These are phyloP conservation scores for Rutstroemia sp. DNA, from an alignment of 2,329 filamentous ascomycete genomes.

Conservation along the genomic window DNA sequence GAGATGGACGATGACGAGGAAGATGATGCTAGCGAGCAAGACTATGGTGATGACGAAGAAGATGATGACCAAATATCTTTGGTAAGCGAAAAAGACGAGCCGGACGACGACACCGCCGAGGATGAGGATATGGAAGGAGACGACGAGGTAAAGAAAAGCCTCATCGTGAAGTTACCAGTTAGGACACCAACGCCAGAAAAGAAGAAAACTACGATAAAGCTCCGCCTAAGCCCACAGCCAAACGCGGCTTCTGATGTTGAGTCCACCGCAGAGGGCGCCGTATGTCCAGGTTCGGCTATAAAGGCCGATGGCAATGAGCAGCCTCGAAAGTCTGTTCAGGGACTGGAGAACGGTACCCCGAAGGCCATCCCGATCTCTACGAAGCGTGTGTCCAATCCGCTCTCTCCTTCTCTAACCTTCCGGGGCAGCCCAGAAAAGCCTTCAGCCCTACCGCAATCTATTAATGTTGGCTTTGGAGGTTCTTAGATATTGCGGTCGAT, in stretches of 20 bases:
- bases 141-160: slow-evolving; percentile 47
- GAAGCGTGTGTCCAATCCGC: slow-evolving; percentile 10
- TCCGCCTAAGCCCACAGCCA: slow-evolving; percentile 13
- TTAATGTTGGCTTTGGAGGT: slow-evolving; percentile 19
- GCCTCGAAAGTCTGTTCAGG: slow-evolving; percentile 2
- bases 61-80: slow-evolving; percentile 59
- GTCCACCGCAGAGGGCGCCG: slow-evolving; percentile 5
- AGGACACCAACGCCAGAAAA: slow-evolving; percentile 28
- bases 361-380: slow-evolving; percentile 11
- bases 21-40: slow-evolving; percentile 62
- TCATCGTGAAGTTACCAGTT: slow-evolving; percentile 68
- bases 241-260: slow-evolving; percentile 2
- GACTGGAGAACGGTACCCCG: slow-evolving; percentile 1
- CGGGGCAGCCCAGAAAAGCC: slow-evolving; percentile 55
- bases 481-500: slow-evolving; percentile 8
- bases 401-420: slow-evolving; percentile 40
- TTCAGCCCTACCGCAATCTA: slow-evolving; percentile 24
- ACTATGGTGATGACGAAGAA: slow-evolving; percentile 68
- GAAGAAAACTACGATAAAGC: slow-evolving; percentile 22
- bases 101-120: slow-evolving; percentile 40
- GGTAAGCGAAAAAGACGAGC: slow-evolving; percentile 49
- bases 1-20: slow-evolving; percentile 53
- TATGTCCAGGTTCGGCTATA: not conserved
- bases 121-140: slow-evolving; percentile 41
- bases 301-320: not conserved